Percentiles rank a stretch among this genome's conserved stretches.
Conservation (phyloP, 805 yeast species). For the Ogataea sp. region DNA sequence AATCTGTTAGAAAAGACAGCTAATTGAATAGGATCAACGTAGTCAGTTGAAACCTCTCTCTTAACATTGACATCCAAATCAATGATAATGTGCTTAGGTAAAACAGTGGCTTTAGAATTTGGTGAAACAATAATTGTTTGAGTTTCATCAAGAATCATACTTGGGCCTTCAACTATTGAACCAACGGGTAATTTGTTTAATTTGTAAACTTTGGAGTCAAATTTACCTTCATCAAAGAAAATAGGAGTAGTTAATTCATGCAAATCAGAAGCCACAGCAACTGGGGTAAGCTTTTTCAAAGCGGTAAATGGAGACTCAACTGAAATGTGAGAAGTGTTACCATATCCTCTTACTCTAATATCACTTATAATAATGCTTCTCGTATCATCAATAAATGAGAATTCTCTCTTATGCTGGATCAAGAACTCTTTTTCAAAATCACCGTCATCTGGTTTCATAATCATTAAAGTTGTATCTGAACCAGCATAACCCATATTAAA, state of each 20-base stretch:
- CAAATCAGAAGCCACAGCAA: neutral
- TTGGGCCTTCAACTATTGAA: slow-evolving; percentile 14
- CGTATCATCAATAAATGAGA: slow-evolving; percentile 55
- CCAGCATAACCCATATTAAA: slow-evolving; percentile 50
- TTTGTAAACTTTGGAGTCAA: slow-evolving; percentile 12
- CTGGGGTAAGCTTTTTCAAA: neutral
- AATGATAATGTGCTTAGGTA: slow-evolving; percentile 20
- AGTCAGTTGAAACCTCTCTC: slow-evolving; percentile 32
- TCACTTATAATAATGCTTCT: slow-evolving; percentile 58
- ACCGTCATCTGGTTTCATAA: slow-evolving; percentile 24
- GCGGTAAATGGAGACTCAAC: neutral
- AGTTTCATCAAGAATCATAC: slow-evolving; percentile 21
- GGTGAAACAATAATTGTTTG: slow-evolving; percentile 24
- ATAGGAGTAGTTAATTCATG: neutral
- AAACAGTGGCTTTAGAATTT: slow-evolving; percentile 14
- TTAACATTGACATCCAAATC: slow-evolving; percentile 7
- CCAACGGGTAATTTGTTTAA: slow-evolving; percentile 16
- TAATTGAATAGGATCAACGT: slow-evolving; percentile 30
- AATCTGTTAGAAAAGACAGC: slow-evolving; percentile 35
- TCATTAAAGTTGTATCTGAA: slow-evolving; percentile 71
- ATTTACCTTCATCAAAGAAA: slow-evolving; percentile 17
- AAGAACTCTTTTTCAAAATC: slow-evolving; percentile 37
- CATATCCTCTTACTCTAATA: slow-evolving; percentile 31
- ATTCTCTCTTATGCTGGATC: slow-evolving; percentile 51
- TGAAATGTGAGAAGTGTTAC: slow-evolving; percentile 28